These are phyloP conservation scores for Colletotrichum theobromicola DNA, from an alignment of 2,329 filamentous ascomycete species.

Conservation along the genomic window DNA sequence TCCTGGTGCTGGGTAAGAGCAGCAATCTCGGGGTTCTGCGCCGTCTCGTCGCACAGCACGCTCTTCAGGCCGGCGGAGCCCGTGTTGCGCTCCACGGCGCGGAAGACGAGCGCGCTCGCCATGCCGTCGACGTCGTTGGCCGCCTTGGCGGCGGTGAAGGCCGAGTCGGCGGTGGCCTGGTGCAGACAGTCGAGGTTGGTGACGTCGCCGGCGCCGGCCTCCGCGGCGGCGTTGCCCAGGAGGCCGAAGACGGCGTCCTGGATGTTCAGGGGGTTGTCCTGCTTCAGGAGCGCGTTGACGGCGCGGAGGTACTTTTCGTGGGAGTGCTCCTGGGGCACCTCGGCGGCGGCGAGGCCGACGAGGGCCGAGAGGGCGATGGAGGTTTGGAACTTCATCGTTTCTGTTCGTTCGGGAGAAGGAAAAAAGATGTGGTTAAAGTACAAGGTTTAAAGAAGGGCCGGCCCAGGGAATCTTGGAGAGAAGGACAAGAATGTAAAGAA, in stretches of 20 bases:
- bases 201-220: conserved; percentile 28
- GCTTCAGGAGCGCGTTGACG: conserved; percentile 48
- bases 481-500: conserved; percentile 10
- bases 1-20: conserved; percentile 71
- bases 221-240: conserved; percentile 48
- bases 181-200: conserved; percentile 62
- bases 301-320: conserved; percentile 54
- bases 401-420: not conserved
- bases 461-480: conserved; percentile 16
- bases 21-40: conserved; percentile 69
- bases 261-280: conserved; percentile 57
- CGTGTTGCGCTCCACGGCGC: conserved; percentile 66
- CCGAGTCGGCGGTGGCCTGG: conserved; percentile 62
- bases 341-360: conserved; percentile 25
- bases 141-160: conserved; percentile 65
- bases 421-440: not conserved
- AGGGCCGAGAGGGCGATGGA: conserved; percentile 18
- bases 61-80: conserved; percentile 61
- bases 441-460: conserved; percentile 18
- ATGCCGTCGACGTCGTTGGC: conserved; percentile 56
- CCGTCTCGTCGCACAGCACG: conserved; percentile 59
- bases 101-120: conserved; percentile 58
- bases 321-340: conserved; percentile 64
- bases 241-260: conserved; percentile 58
- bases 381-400: conserved; percentile 22